Evolutionary conservation across 2,329 filamentous ascomycete genomes (phyloP), one percentile per base, ranked within the genome.

Genomic region (Hymenotorrendiella dingleyae): DNA sequence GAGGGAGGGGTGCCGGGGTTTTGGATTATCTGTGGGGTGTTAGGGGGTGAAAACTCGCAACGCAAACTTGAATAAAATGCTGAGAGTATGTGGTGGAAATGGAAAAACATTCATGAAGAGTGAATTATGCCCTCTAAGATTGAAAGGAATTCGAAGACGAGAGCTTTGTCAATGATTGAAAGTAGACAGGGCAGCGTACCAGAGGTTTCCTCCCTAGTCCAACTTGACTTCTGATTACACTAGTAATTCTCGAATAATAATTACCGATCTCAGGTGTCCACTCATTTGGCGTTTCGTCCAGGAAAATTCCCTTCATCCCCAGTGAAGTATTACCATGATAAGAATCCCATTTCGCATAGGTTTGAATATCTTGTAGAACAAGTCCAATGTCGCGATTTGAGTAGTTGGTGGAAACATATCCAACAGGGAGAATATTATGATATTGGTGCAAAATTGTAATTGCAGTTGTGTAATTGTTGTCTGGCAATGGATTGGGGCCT

Each of bases 351-450:
- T 50, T 47, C 1, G 62, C 53, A 47, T 67, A 69, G 7, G 43
- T 57, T n/a, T 53, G 52, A 17, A 68, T 52, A 19, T 68, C 62
- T 0, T 45, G 37, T 10, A 60, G 48, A 11, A 69, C 60, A 2
- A 53, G 52, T 5, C 52, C 40, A 22, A 60, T 47, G 30, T 57
- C 52, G 4, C 61, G 46, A 0, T 41, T 50, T 3, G 56, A 60
- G 34, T 65, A 64, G 6, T 43, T 36, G 2, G 64, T 66, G 4
- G 54, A 55, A 23, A 68, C 62, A 45, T 69, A 69, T 10, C 66
- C 66, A 11, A 69, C 47, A 2, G 62, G 54, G 0, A 55, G 50
- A n/a, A 65, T 60, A 43, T 68, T 68, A 20, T 54, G 8, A 36
- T 62, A 64, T 11, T 47, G 54, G 43, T 65, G 66, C 3, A 68